Percentiles rank a stretch among this genome's conserved stretches.
Evolutionary conservation across 1,284 basidiomycete species (phyloP).

Genomic region (Trichosporon asahii): DNA sequence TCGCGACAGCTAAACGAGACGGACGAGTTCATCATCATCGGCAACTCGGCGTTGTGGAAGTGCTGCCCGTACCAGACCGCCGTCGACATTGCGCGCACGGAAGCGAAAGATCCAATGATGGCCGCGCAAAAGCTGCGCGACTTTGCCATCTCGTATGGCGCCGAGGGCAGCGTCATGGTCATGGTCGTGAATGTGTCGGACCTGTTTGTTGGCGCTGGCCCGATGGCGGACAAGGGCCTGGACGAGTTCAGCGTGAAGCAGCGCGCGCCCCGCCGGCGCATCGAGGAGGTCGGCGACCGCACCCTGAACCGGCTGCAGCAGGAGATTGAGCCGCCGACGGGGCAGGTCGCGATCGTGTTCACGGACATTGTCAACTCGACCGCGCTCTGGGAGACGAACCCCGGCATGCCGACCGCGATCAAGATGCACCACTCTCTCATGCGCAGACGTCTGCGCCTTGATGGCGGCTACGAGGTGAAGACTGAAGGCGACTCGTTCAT

Average conservation of each 20-base stretch:
- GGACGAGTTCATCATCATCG: constrained; percentile 97
- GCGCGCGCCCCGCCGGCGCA: constrained; percentile 35
- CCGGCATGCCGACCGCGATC: constrained; percentile 94
- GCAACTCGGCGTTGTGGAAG: constrained; percentile 90
- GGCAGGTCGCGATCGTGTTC: constrained; percentile 91
- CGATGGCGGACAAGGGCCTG: not conserved
- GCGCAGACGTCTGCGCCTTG: constrained; percentile 79
- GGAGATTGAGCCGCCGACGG: constrained; percentile 82
- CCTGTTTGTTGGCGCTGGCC: constrained; percentile 59
- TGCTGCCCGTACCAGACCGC: constrained; percentile 93
- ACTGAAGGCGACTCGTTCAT: constrained; percentile 99
- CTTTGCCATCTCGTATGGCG: constrained; percentile 95
- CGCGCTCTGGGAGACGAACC: constrained; percentile 93
- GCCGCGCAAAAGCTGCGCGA: constrained; percentile 93
- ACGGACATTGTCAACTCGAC: constrained; percentile 99
- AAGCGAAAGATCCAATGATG: constrained; percentile 85
- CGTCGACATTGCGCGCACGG: constrained; percentile 89
- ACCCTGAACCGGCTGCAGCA: constrained; percentile 63
- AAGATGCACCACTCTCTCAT: constrained; percentile 84
- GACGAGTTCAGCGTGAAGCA: constrained; percentile 33
- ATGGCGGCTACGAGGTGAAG: constrained; percentile 98
- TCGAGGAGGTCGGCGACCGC: constrained; percentile 52
- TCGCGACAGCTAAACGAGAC: constrained; percentile 70
- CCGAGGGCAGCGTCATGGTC: constrained; percentile 91
- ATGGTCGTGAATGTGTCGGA: constrained; percentile 90